A percentile compares a stretch with the other conserved stretches of the same genome.
Evolutionary conservation across 257 asterid genomes (phyloP).

Genomic region (Leonotis leonurus): DNA sequence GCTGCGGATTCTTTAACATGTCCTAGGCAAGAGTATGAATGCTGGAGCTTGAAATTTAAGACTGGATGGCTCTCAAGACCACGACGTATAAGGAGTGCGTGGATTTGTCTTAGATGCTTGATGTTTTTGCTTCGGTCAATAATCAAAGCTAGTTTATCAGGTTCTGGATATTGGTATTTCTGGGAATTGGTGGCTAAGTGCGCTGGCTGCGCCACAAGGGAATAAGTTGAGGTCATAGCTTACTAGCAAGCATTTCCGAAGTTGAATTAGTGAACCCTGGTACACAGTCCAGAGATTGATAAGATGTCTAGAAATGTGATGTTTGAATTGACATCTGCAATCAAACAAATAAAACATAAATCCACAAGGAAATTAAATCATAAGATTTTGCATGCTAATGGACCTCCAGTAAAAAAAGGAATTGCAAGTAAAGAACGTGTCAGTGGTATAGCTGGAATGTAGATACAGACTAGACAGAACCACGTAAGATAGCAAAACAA

Average conservation of each 20-base stretch:
- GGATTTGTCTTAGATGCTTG: constrained; percentile 35
- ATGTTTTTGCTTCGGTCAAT: constrained; percentile 36
- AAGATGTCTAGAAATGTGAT: neutral
- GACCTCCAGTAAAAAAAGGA: neutral
- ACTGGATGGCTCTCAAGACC: constrained; percentile 32
- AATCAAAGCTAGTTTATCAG: constrained; percentile 37
- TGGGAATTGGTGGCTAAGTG: constrained; percentile 13
- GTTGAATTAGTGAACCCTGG: neutral
- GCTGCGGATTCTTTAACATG: constrained; percentile 24
- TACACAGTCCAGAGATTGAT: neutral
- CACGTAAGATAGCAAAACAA: too few relatives aligned
- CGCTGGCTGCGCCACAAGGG: constrained; percentile 21
- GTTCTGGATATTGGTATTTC: constrained; percentile 15
- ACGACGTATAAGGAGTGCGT: constrained; percentile 34
- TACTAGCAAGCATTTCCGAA: neutral
- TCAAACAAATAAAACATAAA: neutral
- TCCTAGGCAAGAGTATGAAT: constrained; percentile 38
- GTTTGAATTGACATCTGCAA: constrained; percentile 9
- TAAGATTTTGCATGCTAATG: neutral
- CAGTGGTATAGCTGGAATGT: too few relatives aligned
- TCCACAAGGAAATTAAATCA: neutral
- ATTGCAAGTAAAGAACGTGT: neutral
- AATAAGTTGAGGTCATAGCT: constrained; percentile 34
- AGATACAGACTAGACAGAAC: too few relatives aligned
- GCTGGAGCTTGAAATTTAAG: constrained; percentile 47